Percentiles rank a stretch among this genome's conserved stretches.
Conservation (phyloP, 2,329 filamentous ascomycete species). For the Juglanconis sp. region DNA sequence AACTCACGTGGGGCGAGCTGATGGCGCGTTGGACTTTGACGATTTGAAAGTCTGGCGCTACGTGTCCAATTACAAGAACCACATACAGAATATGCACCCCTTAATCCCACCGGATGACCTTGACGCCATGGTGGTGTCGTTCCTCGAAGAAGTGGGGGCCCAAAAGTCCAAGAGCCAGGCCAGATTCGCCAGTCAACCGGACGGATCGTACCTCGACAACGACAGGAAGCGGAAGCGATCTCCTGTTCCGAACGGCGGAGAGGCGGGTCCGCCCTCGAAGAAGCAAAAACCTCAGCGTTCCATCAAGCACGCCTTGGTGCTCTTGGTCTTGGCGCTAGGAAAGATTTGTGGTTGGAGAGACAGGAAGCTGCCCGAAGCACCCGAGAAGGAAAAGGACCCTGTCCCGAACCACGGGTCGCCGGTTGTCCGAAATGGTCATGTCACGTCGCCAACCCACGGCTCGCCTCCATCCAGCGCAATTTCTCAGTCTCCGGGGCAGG, state of each 20-base stretch:
- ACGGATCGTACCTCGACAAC: slow-evolving; percentile 20
- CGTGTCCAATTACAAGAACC: slow-evolving; percentile 54
- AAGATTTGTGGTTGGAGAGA: slow-evolving; percentile 67
- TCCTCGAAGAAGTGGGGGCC: slow-evolving; percentile 46
- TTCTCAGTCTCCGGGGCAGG: slow-evolving; percentile 38
- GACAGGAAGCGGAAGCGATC: slow-evolving; percentile 56
- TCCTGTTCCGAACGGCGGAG: slow-evolving; percentile 35
- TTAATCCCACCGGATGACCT: slow-evolving; percentile 55
- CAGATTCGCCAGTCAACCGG: slow-evolving; percentile 17
- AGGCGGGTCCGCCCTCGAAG: slow-evolving; percentile 32
- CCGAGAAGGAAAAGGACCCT: slow-evolving; percentile 35
- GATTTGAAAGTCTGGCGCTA: slow-evolving; percentile 49
- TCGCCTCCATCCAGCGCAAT: slow-evolving; percentile 48
- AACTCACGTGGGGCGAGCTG: slow-evolving; percentile 34
- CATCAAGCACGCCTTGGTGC: slow-evolving; percentile 75
- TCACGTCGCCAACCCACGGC: slow-evolving; percentile 51
- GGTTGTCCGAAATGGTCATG: slow-evolving; percentile 47
- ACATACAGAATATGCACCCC: slow-evolving; percentile 65
- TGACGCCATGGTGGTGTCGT: slow-evolving; percentile 49
- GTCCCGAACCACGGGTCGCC: slow-evolving; percentile 34
- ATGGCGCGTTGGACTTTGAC: slow-evolving; percentile 54
- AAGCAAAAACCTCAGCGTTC: slow-evolving; percentile 58
- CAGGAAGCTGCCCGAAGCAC: slow-evolving; percentile 53
- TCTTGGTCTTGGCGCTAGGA: slow-evolving; percentile 81
- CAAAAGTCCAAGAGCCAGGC: slow-evolving; percentile 23